These are phyloP conservation scores for Exophiala spinifera DNA, from an alignment of 2,329 filamentous ascomycete genomes.

Conservation along the genomic window DNA sequence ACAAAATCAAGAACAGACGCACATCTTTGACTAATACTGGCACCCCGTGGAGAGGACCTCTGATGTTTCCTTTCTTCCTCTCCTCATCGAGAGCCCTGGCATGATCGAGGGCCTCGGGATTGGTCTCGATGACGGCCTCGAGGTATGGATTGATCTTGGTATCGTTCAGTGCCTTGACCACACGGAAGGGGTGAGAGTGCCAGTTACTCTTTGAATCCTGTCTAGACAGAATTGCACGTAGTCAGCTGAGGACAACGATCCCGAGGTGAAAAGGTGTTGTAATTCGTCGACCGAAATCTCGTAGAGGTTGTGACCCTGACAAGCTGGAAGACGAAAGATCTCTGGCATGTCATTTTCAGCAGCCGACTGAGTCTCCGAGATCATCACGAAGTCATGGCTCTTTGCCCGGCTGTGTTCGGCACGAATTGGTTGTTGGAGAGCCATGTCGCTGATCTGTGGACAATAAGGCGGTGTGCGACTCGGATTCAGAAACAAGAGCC, in stretches of 20 bases:
- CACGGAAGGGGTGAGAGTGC: no score
- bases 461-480: constrained; percentile 18
- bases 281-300: constrained; percentile 28
- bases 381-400: constrained; percentile 7
- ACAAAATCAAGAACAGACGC: background rate
- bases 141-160: constrained; percentile 26
- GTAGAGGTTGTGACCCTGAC: constrained; percentile 23
- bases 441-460: background rate
- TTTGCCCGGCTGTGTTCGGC: background rate
- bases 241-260: constrained; percentile 20
- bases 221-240: constrained; percentile 27
- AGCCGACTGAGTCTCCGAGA: background rate
- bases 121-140: constrained; percentile 32
- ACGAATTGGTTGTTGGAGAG: no score
- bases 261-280: constrained; percentile 22
- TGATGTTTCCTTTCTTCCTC: constrained; percentile 27
- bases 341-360: constrained; percentile 17
- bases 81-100: constrained; percentile 31
- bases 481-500: no score
- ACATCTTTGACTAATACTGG: constrained; percentile 36
- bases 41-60: constrained; percentile 36
- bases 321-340: constrained; percentile 21
- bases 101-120: constrained; percentile 27
- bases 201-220: constrained; percentile 23
- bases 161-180: background rate